Evolutionary conservation across 495 filamentous ascomycete genomes (phyloP).

Genomic region (Aspergillus asperescens): DNA sequence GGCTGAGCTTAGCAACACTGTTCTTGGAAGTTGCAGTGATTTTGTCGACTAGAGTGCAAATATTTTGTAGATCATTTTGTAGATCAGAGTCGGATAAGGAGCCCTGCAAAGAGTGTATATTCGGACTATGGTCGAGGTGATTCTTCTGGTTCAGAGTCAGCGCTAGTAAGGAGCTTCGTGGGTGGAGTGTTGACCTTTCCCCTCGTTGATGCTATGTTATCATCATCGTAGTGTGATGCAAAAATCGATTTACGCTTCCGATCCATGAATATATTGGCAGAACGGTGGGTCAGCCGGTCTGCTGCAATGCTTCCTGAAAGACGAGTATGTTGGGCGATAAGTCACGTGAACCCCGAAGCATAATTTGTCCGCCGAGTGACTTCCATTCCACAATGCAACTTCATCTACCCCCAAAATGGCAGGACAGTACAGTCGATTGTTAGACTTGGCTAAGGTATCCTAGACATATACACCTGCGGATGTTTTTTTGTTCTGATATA

Average conservation of each 20-base stretch:
- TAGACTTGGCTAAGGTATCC: constrained; percentile 73
- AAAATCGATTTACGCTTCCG: constrained; percentile 20
- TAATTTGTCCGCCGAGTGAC: too few relatives aligned
- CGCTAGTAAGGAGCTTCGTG: neutral
- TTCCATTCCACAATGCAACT: neutral
- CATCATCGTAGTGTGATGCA: neutral
- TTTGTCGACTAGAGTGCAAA: constrained; percentile 1
- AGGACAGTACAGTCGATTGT: constrained; percentile 61
- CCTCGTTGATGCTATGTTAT: constrained; percentile 6
- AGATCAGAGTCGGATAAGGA: neutral
- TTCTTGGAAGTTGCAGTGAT: neutral
- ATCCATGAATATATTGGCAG: constrained; percentile 14
- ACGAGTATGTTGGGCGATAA: too few relatives aligned
- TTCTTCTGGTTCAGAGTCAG: constrained; percentile 1
- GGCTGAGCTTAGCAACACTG: constrained; percentile 8
- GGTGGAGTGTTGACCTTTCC: constrained; percentile 1
- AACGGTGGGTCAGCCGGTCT: neutral
- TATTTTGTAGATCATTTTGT: constrained; percentile 12
- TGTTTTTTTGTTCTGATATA: neutral
- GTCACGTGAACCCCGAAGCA: too few relatives aligned
- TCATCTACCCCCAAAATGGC: constrained; percentile 50
- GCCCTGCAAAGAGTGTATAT: neutral
- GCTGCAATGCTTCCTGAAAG: too few relatives aligned
- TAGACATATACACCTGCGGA: neutral
- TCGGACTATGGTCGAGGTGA: neutral